These are phyloP conservation scores for Tephrocybe rancida DNA, from an alignment of 768 basidiomycete species.

Conservation along the genomic window DNA sequence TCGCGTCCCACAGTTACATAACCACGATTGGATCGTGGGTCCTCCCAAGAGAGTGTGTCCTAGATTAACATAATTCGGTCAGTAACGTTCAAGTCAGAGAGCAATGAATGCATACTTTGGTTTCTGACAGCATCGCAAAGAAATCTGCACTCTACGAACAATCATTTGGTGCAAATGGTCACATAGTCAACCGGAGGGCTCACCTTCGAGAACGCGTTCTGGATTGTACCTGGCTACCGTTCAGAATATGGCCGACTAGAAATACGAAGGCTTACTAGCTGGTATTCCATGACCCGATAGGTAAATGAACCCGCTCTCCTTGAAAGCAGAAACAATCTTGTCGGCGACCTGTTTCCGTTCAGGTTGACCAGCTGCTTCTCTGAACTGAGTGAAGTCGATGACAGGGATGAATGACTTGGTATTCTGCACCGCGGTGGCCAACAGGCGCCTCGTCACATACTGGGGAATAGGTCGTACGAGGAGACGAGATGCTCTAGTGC, in stretches of 20 bases:
- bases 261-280: conserved; percentile 29
- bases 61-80: conserved; percentile 21
- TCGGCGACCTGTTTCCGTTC: conserved; percentile 68
- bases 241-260: too few species aligned
- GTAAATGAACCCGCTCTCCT: conserved; percentile 81
- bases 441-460: conserved; percentile 21
- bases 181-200: background rate
- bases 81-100: background rate
- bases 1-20: conserved; percentile 84
- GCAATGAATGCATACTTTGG: conserved; percentile 48
- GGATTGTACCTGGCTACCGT: conserved; percentile 42
- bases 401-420: conserved; percentile 64
- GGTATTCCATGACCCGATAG: conserved; percentile 74
- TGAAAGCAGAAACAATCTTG: conserved; percentile 77
- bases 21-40: conserved; percentile 84
- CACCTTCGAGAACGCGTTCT: conserved; percentile 69
- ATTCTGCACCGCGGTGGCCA: conserved; percentile 27
- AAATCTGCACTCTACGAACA: conserved; percentile 71
- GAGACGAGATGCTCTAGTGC: conserved; percentile 23
- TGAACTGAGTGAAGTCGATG: conserved; percentile 76
- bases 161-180: background rate
- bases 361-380: conserved; percentile 43
- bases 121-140: conserved; percentile 63
- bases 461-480: conserved; percentile 17
- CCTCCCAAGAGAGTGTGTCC: conserved; percentile 76